Evolutionary conservation across 768 basidiomycete genomes (phyloP).

Genomic region (Russula lepida): DNA sequence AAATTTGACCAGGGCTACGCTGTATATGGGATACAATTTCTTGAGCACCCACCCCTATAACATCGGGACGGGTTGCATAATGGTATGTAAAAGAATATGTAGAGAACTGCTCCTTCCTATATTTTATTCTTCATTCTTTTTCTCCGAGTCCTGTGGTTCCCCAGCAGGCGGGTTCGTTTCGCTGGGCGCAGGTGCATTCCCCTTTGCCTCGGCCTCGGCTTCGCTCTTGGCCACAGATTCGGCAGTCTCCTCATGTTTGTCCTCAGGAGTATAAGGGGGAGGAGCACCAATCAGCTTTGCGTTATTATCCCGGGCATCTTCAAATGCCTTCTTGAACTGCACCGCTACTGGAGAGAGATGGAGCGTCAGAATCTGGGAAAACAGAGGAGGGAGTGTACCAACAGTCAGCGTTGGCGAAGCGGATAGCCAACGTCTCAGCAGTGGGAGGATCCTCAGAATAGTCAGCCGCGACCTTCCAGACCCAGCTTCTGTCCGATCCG

Average conservation of each 20-base stretch:
- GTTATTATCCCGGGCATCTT: conserved; percentile 72
- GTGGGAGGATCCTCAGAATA: conserved; percentile 86
- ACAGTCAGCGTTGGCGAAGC: conserved; percentile 97
- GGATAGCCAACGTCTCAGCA: conserved; percentile 93
- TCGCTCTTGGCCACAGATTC: conserved; percentile 22
- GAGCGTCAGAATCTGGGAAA: neutral
- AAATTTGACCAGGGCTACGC: neutral
- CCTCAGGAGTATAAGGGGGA: conserved; percentile 28
- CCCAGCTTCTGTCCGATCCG: conserved; percentile 98
- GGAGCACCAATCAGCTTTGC: conserved; percentile 26
- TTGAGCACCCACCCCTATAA: neutral
- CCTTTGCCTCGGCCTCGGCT: conserved; percentile 26
- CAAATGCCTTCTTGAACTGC: conserved; percentile 85
- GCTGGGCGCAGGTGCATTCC: conserved; percentile 24
- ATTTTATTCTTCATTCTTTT: conserved; percentile 27
- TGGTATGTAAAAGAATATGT: conserved; percentile 22
- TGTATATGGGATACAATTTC: conserved; percentile 7
- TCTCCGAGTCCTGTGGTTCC: conserved; percentile 29
- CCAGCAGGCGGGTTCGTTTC: conserved; percentile 23
- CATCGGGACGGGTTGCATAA: conserved; percentile 5
- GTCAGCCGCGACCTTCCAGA: conserved; percentile 95
- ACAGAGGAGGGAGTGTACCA: conserved; percentile 28
- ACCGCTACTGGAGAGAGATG: conserved; percentile 50
- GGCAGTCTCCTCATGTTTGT: conserved; percentile 27
- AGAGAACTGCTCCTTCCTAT: neutral